Percentiles rank a stretch among this genome's conserved stretches.
Conservation (phyloP, 1,284 basidiomycete species). For the Omphalotus olearius region DNA sequence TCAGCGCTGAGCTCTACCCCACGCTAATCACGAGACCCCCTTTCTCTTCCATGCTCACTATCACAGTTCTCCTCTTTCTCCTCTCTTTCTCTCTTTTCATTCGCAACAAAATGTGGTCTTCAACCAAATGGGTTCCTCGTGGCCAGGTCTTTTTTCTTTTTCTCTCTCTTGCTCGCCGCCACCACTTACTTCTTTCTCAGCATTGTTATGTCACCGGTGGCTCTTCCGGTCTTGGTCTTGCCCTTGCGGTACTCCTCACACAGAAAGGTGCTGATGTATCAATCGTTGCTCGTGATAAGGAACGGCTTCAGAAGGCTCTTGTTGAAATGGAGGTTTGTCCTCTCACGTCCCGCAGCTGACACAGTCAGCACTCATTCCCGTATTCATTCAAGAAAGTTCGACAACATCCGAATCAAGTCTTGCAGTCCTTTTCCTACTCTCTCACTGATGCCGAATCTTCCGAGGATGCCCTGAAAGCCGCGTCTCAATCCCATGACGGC, state of each 20-base stretch:
- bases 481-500: slow-evolving; percentile 47
- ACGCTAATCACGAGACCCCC: no score
- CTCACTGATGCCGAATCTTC: slow-evolving; percentile 50
- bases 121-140: slow-evolving; percentile 26
- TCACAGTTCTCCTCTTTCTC: not conserved
- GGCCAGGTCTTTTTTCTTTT: slow-evolving; percentile 21
- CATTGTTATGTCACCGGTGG: slow-evolving; percentile 82
- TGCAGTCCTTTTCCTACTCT: slow-evolving; percentile 62
- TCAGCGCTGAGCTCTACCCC: no score
- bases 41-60: not conserved
- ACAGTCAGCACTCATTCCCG: not conserved
- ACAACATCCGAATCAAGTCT: slow-evolving; percentile 48
- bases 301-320: slow-evolving; percentile 56
- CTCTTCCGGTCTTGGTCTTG: slow-evolving; percentile 74
- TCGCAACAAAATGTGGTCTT: not conserved
- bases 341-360: not conserved
- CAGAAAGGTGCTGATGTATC: slow-evolving; percentile 75
- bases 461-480: slow-evolving; percentile 58
- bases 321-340: slow-evolving; percentile 55
- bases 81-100: not conserved
- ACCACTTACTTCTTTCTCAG: slow-evolving; percentile 33
- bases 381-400: slow-evolving; percentile 33
- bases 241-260: slow-evolving; percentile 67
- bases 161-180: slow-evolving; percentile 52
- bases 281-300: slow-evolving; percentile 72